Conservation (phyloP, 768 basidiomycete species). For the Podaxis pistillaris region DNA sequence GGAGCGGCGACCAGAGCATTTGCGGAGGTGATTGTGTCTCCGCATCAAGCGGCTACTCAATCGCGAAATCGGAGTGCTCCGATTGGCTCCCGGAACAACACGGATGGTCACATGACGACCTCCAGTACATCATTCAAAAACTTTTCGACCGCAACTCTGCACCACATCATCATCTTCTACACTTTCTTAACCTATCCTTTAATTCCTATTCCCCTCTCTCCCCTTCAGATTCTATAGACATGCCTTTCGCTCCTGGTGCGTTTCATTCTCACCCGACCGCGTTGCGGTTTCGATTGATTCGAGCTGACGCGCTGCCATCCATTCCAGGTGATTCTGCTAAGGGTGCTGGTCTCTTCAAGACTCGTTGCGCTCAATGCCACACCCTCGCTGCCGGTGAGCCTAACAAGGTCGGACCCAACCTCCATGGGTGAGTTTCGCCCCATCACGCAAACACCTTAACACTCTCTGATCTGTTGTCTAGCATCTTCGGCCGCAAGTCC, state of each 20-base stretch:
- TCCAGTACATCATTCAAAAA: conserved; percentile 22
- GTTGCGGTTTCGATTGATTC: conserved; percentile 25
- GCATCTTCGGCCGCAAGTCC: conserved; percentile 82
- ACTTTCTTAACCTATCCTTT: conserved; percentile 15
- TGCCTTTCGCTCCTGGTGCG: conserved; percentile 42
- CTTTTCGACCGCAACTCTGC: conserved; percentile 19
- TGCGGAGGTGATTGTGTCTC: neutral
- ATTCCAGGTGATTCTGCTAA: conserved; percentile 74
- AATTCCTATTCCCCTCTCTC: conserved; percentile 19
- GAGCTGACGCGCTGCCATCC: neutral
- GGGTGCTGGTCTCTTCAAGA: conserved; percentile 96
- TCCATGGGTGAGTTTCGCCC: conserved; percentile 69
- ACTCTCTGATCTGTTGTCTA: conserved; percentile 26
- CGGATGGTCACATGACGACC: conserved; percentile 29
- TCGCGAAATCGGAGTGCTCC: conserved; percentile 15
- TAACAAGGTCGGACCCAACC: conserved; percentile 93
- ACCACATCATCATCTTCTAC: conserved; percentile 17
- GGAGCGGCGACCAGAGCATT: too few relatives aligned
- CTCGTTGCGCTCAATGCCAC: conserved; percentile 93
- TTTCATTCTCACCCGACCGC: conserved; percentile 36
- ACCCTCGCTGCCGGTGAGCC: conserved; percentile 75
- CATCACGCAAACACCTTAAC: neutral
- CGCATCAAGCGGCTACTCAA: conserved; percentile 2
- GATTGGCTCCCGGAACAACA: conserved; percentile 33
- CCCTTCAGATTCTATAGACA: conserved; percentile 29